Evolutionary conservation across 2,329 filamentous ascomycete species (phyloP), one percentile per base, ranked within the genome.

Genomic region (Tothia fuscella): DNA sequence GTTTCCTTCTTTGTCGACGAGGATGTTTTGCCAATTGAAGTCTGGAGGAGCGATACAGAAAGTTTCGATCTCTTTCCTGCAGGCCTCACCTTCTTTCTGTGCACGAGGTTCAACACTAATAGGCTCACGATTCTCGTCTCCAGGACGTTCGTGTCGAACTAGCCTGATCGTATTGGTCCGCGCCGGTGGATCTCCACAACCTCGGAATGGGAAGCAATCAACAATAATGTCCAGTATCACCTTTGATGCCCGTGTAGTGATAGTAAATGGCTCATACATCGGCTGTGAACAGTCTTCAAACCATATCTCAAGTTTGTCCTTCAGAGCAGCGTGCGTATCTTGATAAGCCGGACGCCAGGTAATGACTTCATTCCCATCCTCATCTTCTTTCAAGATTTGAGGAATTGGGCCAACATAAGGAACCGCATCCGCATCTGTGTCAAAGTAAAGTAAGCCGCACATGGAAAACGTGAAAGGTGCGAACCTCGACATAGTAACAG

Each of bases 21-120:
- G 20, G 30, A 51, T 47, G 16, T 51, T 51, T 28, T 50, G 49
- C 14, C 21, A 37, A 29, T 48, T 41, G 41, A 47, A 44, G 22
- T 33, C 39, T 17, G 39, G 39, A 16, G 30, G 28, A 14, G 39
- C 20, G 10, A 41, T 29, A 22, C 33, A 29, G n/a, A 41, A 41
- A 31, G 39, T 26, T 40, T 40, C 38, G 26, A 20, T 29, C 6
- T 5, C 21, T 6, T 31, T 4, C 6, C 16, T 20, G 6, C 10
- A 10, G 7, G n/a, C 3, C 22, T 28, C 25, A 3, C 4, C 12
- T 24, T 38, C 16, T 6, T 38, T 16, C 10, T 28, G 13, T 12
- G 17, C 16, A n/a, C 9, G 6, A 4, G 9, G 12, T 29, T 25
- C 16, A 24, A n/a, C 36, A 19, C 16, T 38, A 5, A 3, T 14